Conservation (phyloP, 305 asterid species). For the Solanum chacoense region DNA sequence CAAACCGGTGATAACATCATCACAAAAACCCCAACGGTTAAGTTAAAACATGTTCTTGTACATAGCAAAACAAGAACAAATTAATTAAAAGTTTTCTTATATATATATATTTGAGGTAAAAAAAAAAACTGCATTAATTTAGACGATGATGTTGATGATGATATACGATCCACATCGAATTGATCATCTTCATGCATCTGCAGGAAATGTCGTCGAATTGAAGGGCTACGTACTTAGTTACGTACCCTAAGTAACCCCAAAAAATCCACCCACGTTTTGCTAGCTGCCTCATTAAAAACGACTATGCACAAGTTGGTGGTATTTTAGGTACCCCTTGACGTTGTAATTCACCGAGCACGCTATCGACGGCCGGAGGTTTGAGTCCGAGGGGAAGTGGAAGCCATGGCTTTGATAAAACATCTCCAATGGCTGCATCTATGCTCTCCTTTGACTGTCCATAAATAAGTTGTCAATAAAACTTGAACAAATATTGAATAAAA, state of each 20-base stretch:
- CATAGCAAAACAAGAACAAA: slow-evolving; percentile 17
- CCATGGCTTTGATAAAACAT: slow-evolving; percentile 81
- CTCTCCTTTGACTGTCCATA: slow-evolving; percentile 65
- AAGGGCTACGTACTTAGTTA: neutral
- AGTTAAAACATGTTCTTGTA: slow-evolving; percentile 23
- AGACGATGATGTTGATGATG: neutral
- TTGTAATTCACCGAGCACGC: slow-evolving; percentile 67
- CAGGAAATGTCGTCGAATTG: slow-evolving; percentile 64
- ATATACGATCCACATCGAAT: neutral
- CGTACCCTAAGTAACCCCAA: neutral
- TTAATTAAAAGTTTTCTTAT: neutral
- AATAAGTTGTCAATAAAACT: neutral
- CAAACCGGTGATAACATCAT: neutral
- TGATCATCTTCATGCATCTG: slow-evolving; percentile 13
- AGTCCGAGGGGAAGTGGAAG: slow-evolving; percentile 80
- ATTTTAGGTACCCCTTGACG: slow-evolving; percentile 69
- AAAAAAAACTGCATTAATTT: neutral
- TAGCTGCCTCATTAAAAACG: neutral
- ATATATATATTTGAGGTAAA: neutral
- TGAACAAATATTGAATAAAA: neutral
- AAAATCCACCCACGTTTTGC: neutral
- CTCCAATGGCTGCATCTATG: slow-evolving; percentile 78
- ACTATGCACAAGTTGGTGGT: slow-evolving; percentile 51
- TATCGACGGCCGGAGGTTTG: slow-evolving; percentile 61
- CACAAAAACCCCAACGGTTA: neutral